Base-by-base conservation (phyloP, 768 basidiomycete genomes). In the Suillus plorans region DNA sequence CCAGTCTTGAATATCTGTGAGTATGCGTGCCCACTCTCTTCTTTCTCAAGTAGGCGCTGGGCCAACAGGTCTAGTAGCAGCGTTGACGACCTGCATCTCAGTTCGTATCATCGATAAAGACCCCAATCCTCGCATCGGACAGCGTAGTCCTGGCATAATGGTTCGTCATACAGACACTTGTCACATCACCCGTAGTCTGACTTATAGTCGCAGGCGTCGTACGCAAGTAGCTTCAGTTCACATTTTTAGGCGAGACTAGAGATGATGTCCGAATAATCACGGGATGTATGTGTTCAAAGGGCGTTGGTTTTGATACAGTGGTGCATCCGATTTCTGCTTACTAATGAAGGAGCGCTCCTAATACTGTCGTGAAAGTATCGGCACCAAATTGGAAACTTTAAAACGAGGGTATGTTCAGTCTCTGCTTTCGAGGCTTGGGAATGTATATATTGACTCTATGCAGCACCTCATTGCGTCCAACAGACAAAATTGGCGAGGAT, bases 51-150 rank as follows among this genome's bases (percentile, higher is more conserved):
- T 81, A 42, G 83, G 83, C 44, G 81, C 77, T 39, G 82, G 83
- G 13, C 82, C 83, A 7, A 76, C 81, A 42, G 82, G 84, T 45
- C 74, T 83, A 7, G 78, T 82, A 57, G 74, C 78, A 58, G 82
- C 80, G 2, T 74, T 82, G 2, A 68, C 75, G 8, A 25, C 25
- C 2, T 25, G n/a, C n/a, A n/a, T n/a, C n/a, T n/a, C n/a, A n/a
- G n/a, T n/a, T n/a, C n/a, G n/a, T n/a, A n/a, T n/a, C n/a, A n/a
- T n/a, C n/a, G n/a, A n/a, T n/a, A n/a, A n/a, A n/a, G n/a, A n/a
- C n/a, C n/a, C n/a, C n/a, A n/a, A n/a, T n/a, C n/a, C n/a, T n/a
- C n/a, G n/a, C n/a, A 34, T 34, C 4, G 81, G 81, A 2, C 74
- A 79, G 63, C 77, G 80, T 6, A 79, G 78, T 20, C 34, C 34